Evolutionary conservation across 768 basidiomycete genomes (phyloP).

Genomic region (Clathrus columnatus): DNA sequence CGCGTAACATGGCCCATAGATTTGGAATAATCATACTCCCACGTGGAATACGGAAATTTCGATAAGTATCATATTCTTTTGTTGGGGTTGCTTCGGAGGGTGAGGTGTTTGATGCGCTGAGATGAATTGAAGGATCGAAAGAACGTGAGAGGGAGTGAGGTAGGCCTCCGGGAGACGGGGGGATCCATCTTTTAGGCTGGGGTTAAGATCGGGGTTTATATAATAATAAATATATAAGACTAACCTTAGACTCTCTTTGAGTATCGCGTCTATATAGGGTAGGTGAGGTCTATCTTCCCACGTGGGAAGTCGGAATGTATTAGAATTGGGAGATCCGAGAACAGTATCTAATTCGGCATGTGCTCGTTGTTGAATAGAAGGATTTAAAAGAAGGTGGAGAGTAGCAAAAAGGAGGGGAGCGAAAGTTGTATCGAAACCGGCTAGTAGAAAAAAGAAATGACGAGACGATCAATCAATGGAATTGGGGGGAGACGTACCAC

Average conservation of each 20-base stretch:
- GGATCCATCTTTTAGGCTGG: not conserved
- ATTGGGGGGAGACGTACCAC: not conserved
- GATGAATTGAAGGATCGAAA: not conserved
- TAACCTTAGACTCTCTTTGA: conserved; percentile 12
- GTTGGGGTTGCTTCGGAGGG: not conserved
- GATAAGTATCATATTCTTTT: conserved; percentile 13
- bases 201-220: not conserved
- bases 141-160: not conserved
- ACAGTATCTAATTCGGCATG: conserved; percentile 14
- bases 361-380: conserved; percentile 12
- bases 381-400: conserved; percentile 16
- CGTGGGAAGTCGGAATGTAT: conserved; percentile 11
- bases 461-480: not conserved
- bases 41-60: conserved; percentile 13
- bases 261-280: conserved; percentile 11
- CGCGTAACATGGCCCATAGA: conserved; percentile 12
- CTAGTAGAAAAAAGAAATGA: not conserved
- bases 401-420: conserved; percentile 14
- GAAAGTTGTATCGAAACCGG: conserved; percentile 13
- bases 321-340: not conserved
- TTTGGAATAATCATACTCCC: conserved; percentile 13
- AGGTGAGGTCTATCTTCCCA: conserved; percentile 6
- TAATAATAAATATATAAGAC: not conserved
- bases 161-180: not conserved
- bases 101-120: conserved; percentile 5